Base-by-base conservation (phyloP, 768 basidiomycete species). In the Leucocoprinus leucothites region DNA sequence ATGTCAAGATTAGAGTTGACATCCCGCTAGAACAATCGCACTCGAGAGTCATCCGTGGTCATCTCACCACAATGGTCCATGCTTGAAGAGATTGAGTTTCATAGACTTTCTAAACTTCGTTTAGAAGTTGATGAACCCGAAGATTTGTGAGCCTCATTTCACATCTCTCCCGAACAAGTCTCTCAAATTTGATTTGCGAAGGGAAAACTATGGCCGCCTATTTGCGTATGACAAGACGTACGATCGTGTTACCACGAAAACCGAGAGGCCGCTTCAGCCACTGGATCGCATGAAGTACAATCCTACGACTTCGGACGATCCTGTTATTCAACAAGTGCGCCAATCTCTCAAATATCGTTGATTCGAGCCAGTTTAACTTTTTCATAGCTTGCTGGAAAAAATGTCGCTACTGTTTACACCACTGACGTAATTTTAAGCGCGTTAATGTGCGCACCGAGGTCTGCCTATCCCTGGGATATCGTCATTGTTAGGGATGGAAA, bases 401-500 rank as follows among this genome's bases (percentile, higher is more conserved):
- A 85, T 64, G 80, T 85, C 41, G 96, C 94, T 16, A 86, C 82
- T 31, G 84, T 98, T 53, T 99, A 94, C 68, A 87, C 94, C 9
- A 99, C 96, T 24, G 97, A 98, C 74, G 85, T 88, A 61, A 97
- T 99, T 64, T 84, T 99, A 53, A 87, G 89, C 57, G 89, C 95
- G 25, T 82, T 99, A 60, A 99, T 99, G 97, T 92, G 90, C 60
- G 91, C 96, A 7, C 86, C 94, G 9, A 82, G 97, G 61, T 94
- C 94, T 11, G 93, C 95, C 57, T 94, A 97, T 72, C 95, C 96
- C 3, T 99, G 97, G 97, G 97, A 99, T 66, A 94, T 99, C 51
- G 90, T 99, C 58, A 89, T 98, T 62, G 79, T 92, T 26, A 88
- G 93, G 26, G 94, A 97, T 67, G 95, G 94, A 40, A 86, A 94